Evolutionary conservation across 1,284 basidiomycete species (phyloP), one percentile per base, ranked within the genome.

Genomic region (Porogramme epimiltina): DNA sequence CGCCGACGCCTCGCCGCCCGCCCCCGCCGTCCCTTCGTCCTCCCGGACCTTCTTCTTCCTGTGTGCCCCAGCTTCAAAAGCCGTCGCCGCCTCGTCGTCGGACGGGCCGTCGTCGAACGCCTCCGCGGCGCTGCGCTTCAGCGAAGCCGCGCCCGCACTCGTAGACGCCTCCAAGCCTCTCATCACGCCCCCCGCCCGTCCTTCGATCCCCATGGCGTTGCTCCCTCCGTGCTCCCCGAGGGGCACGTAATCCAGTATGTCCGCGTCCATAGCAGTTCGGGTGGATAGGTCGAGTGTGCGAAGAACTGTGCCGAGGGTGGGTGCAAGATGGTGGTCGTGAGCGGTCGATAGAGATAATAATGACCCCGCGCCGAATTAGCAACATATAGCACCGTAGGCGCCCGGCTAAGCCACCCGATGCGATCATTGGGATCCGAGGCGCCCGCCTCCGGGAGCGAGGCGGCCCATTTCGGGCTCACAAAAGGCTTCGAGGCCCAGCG

Each of bases 91-190:
- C 34, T 31, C n/a, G n/a, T 77, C 74, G 20, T 33, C 47, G 37
- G 72, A 75, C 51, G 75, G 73, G n/a, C 66, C 61, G 51, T 69
- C 73, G 52, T 84, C 80, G 62, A 83, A 82, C 49, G 82, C 78
- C 20, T 78, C 70, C 20, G 85, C 84, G 13, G 80, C 83, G 48
- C 78, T 77, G 61, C 86, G 82, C 69, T 89, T 89, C 48, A 85
- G 73, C 16, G 51, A 43, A 25, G 43, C 49, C 9, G 34, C 34
- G 9, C 9, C 13, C n/a, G 63, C 54, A 47, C 51, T 52, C 42
- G 55, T 45, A 40, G 47, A 31, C 28, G 28, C 28, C 28, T 31
- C 28, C 6, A 13, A 6, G 6, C 28, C 13, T 13, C 8, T 13
- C 8, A 13, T 13, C 28, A 13, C 28, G 8, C 13, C 28, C 28